Evolutionary conservation across 768 basidiomycete species (phyloP).

Genomic region (Boletus speciosus): DNA sequence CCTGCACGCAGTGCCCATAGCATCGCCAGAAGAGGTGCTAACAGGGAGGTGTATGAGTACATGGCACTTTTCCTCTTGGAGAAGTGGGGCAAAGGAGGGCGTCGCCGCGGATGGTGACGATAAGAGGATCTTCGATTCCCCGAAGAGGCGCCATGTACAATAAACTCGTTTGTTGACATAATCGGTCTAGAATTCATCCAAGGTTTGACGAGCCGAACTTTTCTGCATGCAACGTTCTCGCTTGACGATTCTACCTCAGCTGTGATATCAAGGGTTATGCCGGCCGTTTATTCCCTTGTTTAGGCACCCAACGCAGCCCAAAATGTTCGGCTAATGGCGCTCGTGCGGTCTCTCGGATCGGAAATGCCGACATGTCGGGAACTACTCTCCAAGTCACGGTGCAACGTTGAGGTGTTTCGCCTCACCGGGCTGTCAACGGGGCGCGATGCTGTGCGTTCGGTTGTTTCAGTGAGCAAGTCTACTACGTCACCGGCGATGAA

Average conservation of each 20-base stretch:
- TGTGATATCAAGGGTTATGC: too few relatives aligned
- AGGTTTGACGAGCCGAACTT: background rate
- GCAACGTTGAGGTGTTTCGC: background rate
- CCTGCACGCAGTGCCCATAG: slow-evolving; percentile 63
- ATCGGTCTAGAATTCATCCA: slow-evolving; percentile 1
- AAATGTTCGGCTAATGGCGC: too few relatives aligned
- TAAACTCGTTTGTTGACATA: slow-evolving; percentile 8
- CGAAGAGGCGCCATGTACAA: background rate
- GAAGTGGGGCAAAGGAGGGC: slow-evolving; percentile 88
- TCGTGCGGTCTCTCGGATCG: too few relatives aligned
- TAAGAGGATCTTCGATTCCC: background rate
- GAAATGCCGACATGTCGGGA: too few relatives aligned
- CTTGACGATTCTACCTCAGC: too few relatives aligned
- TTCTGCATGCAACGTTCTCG: too few relatives aligned
- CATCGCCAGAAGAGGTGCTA: slow-evolving; percentile 70
- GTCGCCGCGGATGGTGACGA: slow-evolving; percentile 55
- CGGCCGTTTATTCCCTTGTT: too few relatives aligned
- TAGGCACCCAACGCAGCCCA: too few relatives aligned
- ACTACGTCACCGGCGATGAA: background rate
- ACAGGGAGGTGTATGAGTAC: slow-evolving; percentile 83
- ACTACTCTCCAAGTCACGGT: background rate
- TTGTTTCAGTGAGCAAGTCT: background rate
- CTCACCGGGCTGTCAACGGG: background rate
- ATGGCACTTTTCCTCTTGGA: slow-evolving; percentile 82
- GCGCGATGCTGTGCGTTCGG: slow-evolving; percentile 1